Conservation (phyloP, 2,329 filamentous ascomycete species). For the Pseudocercospora cruenta region DNA sequence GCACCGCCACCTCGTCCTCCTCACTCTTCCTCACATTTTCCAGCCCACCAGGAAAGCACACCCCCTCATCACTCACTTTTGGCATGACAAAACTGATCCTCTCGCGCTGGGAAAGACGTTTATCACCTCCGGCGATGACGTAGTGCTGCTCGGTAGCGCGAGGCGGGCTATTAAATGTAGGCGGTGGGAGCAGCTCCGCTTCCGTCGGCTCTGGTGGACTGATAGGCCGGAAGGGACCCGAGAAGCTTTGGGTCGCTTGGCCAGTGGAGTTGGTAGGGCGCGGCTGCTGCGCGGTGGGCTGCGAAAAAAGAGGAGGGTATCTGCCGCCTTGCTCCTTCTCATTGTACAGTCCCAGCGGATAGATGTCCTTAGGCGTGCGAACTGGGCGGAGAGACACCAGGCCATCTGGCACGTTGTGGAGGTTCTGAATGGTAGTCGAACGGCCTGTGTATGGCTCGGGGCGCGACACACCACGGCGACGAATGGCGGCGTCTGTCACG, state of each 20-base stretch:
- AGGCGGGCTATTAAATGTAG: not conserved
- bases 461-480: not conserved
- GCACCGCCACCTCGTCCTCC: not conserved
- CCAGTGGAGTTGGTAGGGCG: not conserved
- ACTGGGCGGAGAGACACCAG: not conserved
- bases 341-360: not conserved
- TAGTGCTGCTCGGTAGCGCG: not conserved
- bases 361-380: not conserved
- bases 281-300: not conserved
- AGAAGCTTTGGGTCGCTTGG: not conserved
- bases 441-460: not conserved
- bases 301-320: not conserved
- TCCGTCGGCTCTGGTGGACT: not conserved
- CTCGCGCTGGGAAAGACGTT: not conserved
- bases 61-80: not conserved
- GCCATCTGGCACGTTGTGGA: not conserved
- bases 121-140: not conserved
- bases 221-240: not conserved
- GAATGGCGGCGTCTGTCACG: not conserved
- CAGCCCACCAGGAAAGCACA: not conserved
- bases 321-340: not conserved
- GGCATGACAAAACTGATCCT: not conserved
- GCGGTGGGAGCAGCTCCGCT: not conserved
- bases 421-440: not conserved
- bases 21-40: not conserved